Percentiles rank a stretch among this genome's conserved stretches.
Conservation (phyloP, 108 stramenopile genomes). For the Heterococcus sp. region DNA sequence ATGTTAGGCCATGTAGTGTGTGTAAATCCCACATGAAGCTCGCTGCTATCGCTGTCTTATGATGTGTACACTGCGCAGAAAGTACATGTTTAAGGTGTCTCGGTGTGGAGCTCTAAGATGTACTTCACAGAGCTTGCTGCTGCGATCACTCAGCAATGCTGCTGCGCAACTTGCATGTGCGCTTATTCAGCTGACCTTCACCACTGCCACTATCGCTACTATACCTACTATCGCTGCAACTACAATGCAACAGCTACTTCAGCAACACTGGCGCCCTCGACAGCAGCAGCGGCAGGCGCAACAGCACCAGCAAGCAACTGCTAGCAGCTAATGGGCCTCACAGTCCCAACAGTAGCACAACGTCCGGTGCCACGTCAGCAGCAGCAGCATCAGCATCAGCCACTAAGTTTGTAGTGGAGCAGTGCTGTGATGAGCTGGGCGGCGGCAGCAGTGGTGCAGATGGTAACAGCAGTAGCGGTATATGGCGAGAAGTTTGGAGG, state of each 20-base stretch:
- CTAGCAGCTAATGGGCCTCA: not conserved
- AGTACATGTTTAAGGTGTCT: not conserved
- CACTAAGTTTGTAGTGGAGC: not conserved
- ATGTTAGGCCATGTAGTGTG: too few species aligned
- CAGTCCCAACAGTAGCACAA: too few species aligned
- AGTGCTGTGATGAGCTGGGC: not conserved
- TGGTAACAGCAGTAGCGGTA: not conserved
- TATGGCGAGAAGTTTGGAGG: constrained; percentile 27
- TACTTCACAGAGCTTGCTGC: not conserved
- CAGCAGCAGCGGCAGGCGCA: not conserved
- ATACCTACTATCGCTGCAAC: not conserved
- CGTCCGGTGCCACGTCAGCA: too few species aligned
- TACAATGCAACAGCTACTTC: not conserved
- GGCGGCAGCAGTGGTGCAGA: not conserved
- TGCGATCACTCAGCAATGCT: not conserved
- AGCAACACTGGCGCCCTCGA: not conserved
- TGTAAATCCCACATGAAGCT: too few species aligned
- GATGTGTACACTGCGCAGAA: not conserved
- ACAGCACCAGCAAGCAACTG: not conserved
- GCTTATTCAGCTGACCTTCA: not conserved
- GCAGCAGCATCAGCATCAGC: not conserved
- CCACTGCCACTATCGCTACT: not conserved
- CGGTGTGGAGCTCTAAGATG: constrained; percentile 45
- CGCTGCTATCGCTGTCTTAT: not conserved
- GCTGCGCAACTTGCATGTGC: not conserved